A percentile compares a stretch with the other conserved stretches of the same genome.
These are phyloP conservation scores for Spizellomyces punctatus DNA, from an alignment of 192 early-diverging fungal species.

Conservation along the genomic window DNA sequence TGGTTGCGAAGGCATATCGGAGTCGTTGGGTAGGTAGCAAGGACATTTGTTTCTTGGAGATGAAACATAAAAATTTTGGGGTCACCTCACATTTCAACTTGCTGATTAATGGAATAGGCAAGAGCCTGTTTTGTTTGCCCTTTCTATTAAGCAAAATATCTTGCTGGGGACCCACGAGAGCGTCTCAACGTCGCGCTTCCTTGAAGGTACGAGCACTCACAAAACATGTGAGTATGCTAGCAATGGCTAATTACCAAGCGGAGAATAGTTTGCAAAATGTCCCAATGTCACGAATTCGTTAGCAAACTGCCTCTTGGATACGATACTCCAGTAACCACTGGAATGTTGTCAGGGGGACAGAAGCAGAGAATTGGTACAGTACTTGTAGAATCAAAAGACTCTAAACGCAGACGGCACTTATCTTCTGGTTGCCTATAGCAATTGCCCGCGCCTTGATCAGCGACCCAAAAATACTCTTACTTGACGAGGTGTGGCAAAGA, in stretches of 20 bases:
- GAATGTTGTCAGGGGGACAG: slow-evolving; percentile 15
- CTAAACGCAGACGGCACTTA: slow-evolving; percentile 31
- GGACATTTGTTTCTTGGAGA: slow-evolving; percentile 53
- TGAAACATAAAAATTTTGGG: slow-evolving; percentile 31
- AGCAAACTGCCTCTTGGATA: slow-evolving; percentile 71
- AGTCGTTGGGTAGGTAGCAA: slow-evolving; percentile 58
- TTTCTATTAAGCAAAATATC: slow-evolving; percentile 87
- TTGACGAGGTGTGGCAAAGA: slow-evolving; percentile 68
- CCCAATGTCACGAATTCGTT: slow-evolving; percentile 71
- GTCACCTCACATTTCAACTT: not conserved
- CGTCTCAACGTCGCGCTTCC: slow-evolving; percentile 65
- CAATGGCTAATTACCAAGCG: no score
- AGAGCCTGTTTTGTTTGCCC: slow-evolving; percentile 87
- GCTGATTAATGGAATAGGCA: slow-evolving; percentile 62
- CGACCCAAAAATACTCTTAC: slow-evolving; percentile 58
- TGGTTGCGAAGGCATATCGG: slow-evolving; percentile 25
- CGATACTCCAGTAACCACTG: slow-evolving; percentile 49
- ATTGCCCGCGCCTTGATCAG: slow-evolving; percentile 70
- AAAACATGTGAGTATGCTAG: no score
- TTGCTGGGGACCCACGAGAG: slow-evolving; percentile 48
- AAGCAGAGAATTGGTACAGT: slow-evolving; percentile 22
- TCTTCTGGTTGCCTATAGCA: slow-evolving; percentile 54
- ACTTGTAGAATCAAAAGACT: not conserved
- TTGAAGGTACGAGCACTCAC: no score
- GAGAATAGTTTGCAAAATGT: slow-evolving; percentile 58